These are phyloP conservation scores for Brasilioporus rufonigricans DNA, from an alignment of 768 basidiomycete genomes.

Conservation along the genomic window DNA sequence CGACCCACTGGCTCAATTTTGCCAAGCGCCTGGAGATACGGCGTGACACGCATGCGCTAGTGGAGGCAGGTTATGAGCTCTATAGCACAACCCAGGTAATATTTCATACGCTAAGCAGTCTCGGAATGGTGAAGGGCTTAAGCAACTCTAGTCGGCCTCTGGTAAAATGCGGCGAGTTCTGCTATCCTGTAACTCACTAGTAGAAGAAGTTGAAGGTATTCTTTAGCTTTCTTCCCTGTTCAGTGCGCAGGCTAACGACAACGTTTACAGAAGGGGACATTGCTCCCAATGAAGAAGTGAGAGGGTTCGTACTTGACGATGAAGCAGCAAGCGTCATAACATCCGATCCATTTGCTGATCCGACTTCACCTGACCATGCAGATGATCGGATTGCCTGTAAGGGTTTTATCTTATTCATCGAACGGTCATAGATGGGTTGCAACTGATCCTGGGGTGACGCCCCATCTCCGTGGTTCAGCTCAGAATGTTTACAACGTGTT, in stretches of 20 bases:
- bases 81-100: not conserved
- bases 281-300: not conserved
- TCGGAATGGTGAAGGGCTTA: not conserved
- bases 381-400: not conserved
- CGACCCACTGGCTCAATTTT: not conserved
- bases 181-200: not conserved
- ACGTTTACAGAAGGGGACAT: not conserved
- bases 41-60: not conserved
- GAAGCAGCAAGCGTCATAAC: no score
- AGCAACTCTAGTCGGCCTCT: not conserved
- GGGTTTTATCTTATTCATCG: not conserved
- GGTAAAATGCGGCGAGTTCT: not conserved
- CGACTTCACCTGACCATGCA: not conserved
- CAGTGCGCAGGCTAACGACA: not conserved
- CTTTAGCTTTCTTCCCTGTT: not conserved
- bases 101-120: not conserved
- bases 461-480: not conserved
- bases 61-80: not conserved
- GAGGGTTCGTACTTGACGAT: not conserved
- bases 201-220: not conserved
- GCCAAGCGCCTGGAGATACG: not conserved
- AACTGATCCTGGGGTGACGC: no score
- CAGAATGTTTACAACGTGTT: not conserved
- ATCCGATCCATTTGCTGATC: not conserved
- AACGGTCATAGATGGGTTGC: no score